Evolutionary conservation across 2,329 filamentous ascomycete species (phyloP), one percentile per base, ranked within the genome.

Genomic region (Aspergillaceae sp.): DNA sequence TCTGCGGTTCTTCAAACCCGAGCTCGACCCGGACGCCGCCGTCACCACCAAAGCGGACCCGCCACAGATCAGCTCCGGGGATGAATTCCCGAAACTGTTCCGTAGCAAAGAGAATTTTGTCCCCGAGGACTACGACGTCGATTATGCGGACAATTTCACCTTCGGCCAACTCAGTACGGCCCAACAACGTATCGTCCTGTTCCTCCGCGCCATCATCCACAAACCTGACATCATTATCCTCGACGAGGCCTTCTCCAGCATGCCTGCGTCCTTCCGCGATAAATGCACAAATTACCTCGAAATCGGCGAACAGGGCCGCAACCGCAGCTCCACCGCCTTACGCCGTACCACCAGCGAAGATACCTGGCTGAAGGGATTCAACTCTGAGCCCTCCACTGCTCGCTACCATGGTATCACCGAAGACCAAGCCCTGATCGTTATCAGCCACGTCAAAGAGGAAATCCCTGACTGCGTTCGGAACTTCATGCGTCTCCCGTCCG

Each of bases 381-480:
- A 48, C 6, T 19, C 32, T 5, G 19, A 46, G 30, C 40, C 47
- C 7, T 2, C 48, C 26, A 47, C 48, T 3, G 46, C 52, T 1
- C 58, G 60, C 29, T 56, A 60, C 4, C 60, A 59, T 1, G 88
- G 88, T 0, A 66, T 96, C 46, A 74, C 75, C 1, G 72, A 80
- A 0, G 66, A 79, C 26, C 91, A 97, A 67, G 89, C 89, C 0
- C 69, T 98, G 45, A 77, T 97, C n/a, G 88, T 90, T 52, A 91
- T 97, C 49, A 92, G 88, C 50, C 92, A 98, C 68, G 76, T 91
- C 50, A 83, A 82, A 51, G 89, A 95, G 57, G 92, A 98, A 66
- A 86, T 97, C 7, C 92, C 92, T 0, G 82, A 84, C 42, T 84
- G 83, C 54, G 78, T 96, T 27, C 72, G 87, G 41, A 82, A 94